Evolutionary conservation across 495 filamentous ascomycete species (phyloP).

Genomic region (Xylaria intraflava): DNA sequence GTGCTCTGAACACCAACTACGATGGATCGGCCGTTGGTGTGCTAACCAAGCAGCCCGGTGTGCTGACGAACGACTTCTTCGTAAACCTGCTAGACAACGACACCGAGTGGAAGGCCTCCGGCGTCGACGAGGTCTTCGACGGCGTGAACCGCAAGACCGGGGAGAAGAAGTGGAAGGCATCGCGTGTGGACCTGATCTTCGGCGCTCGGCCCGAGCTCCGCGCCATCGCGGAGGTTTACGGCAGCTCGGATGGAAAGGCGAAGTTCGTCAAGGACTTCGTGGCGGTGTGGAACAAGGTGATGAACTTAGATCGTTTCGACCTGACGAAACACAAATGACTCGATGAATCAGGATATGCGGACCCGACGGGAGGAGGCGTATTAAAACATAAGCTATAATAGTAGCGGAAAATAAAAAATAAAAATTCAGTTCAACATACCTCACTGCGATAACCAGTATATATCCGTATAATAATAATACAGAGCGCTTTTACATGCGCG

Average conservation of each 20-base stretch:
- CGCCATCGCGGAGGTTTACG: slow-evolving; percentile 62
- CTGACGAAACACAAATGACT: slow-evolving; percentile 15
- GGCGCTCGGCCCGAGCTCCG: slow-evolving; percentile 66
- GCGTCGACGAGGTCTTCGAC: slow-evolving; percentile 50
- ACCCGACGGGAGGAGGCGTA: neutral
- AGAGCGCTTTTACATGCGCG: no score
- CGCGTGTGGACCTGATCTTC: slow-evolving; percentile 62
- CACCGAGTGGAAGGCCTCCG: slow-evolving; percentile 54
- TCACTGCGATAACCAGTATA: no score
- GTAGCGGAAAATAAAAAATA: neutral
- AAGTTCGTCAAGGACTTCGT: slow-evolving; percentile 67
- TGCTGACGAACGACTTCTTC: slow-evolving; percentile 71
- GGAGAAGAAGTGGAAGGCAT: slow-evolving; percentile 58
- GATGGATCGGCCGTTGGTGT: slow-evolving; percentile 57
- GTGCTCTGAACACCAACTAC: slow-evolving; percentile 58
- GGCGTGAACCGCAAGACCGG: slow-evolving; percentile 62
- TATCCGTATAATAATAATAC: no score
- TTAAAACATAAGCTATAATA: neutral
- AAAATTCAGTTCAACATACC: no score
- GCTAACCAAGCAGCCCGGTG: slow-evolving; percentile 55
- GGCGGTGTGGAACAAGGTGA: slow-evolving; percentile 62
- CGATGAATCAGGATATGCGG: neutral
- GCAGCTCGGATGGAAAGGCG: slow-evolving; percentile 20
- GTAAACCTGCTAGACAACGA: slow-evolving; percentile 62
- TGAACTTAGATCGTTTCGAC: slow-evolving; percentile 64